Evolutionary conservation across 768 basidiomycete species (phyloP), one percentile per base, ranked within the genome.

Genomic region (Psilocybe azurescens): DNA sequence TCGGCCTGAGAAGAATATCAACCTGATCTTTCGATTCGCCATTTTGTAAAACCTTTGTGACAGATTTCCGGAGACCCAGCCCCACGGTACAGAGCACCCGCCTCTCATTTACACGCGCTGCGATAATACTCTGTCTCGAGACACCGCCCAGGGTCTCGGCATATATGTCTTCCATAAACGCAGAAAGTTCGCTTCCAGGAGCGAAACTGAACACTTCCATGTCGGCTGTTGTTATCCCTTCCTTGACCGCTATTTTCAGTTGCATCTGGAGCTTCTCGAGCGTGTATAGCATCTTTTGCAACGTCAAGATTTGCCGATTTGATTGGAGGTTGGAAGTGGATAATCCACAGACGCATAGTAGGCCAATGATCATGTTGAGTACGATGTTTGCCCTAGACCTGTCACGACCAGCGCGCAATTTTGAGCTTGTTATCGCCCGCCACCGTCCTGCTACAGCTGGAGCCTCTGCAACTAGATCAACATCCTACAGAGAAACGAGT

Each of bases 381-480:
- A 38, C 48, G 20, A 32, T 11, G 11, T 39, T 4, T 9, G 28
- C 13, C 18, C 28, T 24, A 0, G 50, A 53, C 9, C 24, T 9
- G 7, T 47, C 52, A 54, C 59, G 20, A 13, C 39, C 41, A 24
- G 18, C 41, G 41, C 54, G 54, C 39, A 56, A 30, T 20, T 67
- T 59, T 13, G 57, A 24, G 51, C 54, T 68, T 6, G 84, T 85
- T 62, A 86, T 67, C 32, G 83, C 79, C 58, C 84, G 78, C 85
- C 85, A 86, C 44, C 80, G 74, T 53, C 83, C 85, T 11, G 83
- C 74, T 30, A 81, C 76, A 0, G 79, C 74, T 65, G 82, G 83
- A 6, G 72, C 69, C 66, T 85, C 83, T 82, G 54, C 18, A 11
- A 10, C 6, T 16, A 18, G 14, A 11, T 18, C 13, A 5, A 28